A percentile compares a stretch with the other conserved stretches of the same genome.
Conservation (phyloP, 345 rosid species). For the Punica granatum region DNA sequence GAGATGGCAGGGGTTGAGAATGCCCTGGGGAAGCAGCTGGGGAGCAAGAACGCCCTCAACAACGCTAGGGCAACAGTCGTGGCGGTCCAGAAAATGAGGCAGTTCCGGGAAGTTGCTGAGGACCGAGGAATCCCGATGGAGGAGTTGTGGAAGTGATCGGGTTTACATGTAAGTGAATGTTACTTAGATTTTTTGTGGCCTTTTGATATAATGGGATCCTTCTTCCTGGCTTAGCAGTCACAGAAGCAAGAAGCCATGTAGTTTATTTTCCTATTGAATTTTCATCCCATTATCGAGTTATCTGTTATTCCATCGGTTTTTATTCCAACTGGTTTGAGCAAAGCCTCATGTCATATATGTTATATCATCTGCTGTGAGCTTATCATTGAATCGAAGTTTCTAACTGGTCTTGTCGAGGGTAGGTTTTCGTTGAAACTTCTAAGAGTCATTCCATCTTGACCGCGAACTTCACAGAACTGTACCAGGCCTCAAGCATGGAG, state of each 20-base stretch:
- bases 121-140: conserved; percentile 95
- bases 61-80: conserved; percentile 86
- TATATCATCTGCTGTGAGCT: not conserved
- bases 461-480: not conserved
- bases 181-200: not conserved
- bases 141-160: conserved; percentile 66
- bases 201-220: not conserved
- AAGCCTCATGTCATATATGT: not conserved
- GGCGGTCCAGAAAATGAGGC: conserved; percentile 76
- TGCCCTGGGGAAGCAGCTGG: conserved; percentile 68
- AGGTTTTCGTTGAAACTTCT: not conserved
- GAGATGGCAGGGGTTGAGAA: conserved; percentile 95
- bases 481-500: not conserved
- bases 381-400: not conserved
- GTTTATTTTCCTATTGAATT: not conserved
- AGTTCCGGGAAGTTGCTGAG: conserved; percentile 67
- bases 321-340: not conserved
- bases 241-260: not conserved
- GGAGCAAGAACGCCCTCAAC: conserved; percentile 82
- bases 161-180: not conserved
- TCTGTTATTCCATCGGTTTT: not conserved
- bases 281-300: not conserved
- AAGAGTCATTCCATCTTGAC: not conserved
- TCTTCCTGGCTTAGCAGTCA: not conserved
- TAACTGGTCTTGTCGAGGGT: not conserved